Evolutionary conservation across 805 yeast genomes (phyloP).

Genomic region (Kodamaea restingae): DNA sequence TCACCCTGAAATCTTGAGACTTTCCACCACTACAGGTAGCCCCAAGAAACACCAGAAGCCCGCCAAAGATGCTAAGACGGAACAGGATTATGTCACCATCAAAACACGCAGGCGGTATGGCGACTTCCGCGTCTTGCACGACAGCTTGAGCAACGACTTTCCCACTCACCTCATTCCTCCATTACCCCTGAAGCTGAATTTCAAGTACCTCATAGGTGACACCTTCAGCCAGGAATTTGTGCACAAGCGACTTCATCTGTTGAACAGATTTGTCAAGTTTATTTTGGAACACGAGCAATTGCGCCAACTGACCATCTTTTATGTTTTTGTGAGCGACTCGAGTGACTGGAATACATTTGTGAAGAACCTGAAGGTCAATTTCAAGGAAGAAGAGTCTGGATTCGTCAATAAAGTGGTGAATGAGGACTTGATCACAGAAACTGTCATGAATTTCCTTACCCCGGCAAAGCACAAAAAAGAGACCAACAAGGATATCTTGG

Average conservation of each 20-base stretch:
- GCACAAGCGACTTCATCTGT: slow-evolving; percentile 71
- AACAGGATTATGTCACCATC: slow-evolving; percentile 25
- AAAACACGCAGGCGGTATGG: slow-evolving; percentile 76
- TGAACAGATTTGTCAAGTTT: slow-evolving; percentile 70
- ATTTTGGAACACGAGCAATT: slow-evolving; percentile 71
- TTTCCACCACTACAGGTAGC: slow-evolving; percentile 11
- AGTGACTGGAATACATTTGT: slow-evolving; percentile 71
- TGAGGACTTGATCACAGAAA: slow-evolving; percentile 82
- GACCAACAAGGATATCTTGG: slow-evolving; percentile 58
- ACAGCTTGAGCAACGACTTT: slow-evolving; percentile 67
- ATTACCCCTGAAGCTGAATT: slow-evolving; percentile 84
- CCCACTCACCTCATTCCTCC: slow-evolving; percentile 91
- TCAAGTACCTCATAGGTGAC: slow-evolving; percentile 92
- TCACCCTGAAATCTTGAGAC: slow-evolving; percentile 50
- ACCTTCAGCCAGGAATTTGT: slow-evolving; percentile 85
- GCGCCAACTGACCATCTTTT: slow-evolving; percentile 64
- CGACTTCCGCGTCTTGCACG: slow-evolving; percentile 77
- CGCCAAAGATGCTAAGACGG: too few relatives aligned
- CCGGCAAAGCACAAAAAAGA: slow-evolving; percentile 63
- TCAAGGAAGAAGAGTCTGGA: slow-evolving; percentile 16
- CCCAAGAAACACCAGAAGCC: slow-evolving; percentile 9
- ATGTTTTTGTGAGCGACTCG: slow-evolving; percentile 63
- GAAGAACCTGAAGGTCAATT: slow-evolving; percentile 44
- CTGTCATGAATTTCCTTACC: slow-evolving; percentile 90
- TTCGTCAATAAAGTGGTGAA: slow-evolving; percentile 42